Percentiles rank a stretch among this genome's conserved stretches.
These are phyloP conservation scores for Amanita subjunquillea DNA, from an alignment of 768 basidiomycete genomes.

Conservation along the genomic window DNA sequence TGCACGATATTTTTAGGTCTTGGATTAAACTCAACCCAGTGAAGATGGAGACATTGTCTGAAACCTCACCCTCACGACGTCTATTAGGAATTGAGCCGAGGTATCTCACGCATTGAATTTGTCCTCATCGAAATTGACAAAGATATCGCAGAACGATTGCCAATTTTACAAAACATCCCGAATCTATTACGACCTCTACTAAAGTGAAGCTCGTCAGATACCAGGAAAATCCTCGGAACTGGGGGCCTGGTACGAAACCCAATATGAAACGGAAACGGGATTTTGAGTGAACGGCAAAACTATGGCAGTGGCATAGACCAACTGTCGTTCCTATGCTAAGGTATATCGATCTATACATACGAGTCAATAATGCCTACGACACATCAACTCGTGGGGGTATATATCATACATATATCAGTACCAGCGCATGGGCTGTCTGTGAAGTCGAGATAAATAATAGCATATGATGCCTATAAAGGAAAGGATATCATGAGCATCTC, in stretches of 20 bases:
- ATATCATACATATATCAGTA: slow-evolving; percentile 2
- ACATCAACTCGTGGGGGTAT: neutral
- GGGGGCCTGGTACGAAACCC: slow-evolving; percentile 81
- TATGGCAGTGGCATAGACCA: neutral
- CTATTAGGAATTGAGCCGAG: slow-evolving; percentile 59
- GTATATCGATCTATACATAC: neutral
- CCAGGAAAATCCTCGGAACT: slow-evolving; percentile 88
- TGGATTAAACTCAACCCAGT: slow-evolving; percentile 81
- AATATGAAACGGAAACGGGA: slow-evolving; percentile 31
- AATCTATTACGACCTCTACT: slow-evolving; percentile 45
- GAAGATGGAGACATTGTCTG: slow-evolving; percentile 71
- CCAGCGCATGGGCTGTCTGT: neutral
- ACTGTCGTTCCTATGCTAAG: neutral
- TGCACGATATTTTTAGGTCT: slow-evolving; percentile 80
- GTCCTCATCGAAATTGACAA: neutral
- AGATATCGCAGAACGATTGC: slow-evolving; percentile 36
- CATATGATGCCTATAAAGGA: neutral
- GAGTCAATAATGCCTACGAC: neutral
- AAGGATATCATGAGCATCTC: neutral
- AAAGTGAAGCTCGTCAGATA: slow-evolving; percentile 78
- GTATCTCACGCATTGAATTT: slow-evolving; percentile 27
- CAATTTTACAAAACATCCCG: slow-evolving; percentile 71
- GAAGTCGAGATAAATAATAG: slow-evolving; percentile 3
- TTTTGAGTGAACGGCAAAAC: neutral
- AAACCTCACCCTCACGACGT: slow-evolving; percentile 57